Evolutionary conservation across 345 rosid genomes (phyloP).

Genomic region (Lepidium aucheri): DNA sequence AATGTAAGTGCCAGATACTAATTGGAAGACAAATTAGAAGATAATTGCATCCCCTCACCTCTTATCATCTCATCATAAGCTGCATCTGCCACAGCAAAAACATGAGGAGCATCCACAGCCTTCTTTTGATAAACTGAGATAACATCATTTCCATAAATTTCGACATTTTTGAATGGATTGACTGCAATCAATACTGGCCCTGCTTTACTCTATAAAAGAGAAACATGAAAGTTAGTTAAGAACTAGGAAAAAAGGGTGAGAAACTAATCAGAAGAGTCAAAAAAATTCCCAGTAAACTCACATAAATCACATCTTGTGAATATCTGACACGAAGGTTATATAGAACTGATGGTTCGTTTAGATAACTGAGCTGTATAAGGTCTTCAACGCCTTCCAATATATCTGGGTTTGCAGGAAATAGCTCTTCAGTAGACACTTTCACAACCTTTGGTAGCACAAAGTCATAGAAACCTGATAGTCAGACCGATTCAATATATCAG

Average conservation of each 20-base stretch:
- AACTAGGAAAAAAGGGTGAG: neutral
- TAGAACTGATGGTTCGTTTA: constrained; percentile 93
- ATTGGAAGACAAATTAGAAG: neutral
- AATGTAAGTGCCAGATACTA: constrained; percentile 9
- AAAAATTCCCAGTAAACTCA: constrained; percentile 33
- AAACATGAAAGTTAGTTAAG: constrained; percentile 12
- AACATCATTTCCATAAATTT: constrained; percentile 54
- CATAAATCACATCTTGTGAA: constrained; percentile 74
- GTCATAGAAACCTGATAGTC: neutral
- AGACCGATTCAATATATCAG: constrained; percentile 7
- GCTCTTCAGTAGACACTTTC: constrained; percentile 58
- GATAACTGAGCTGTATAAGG: constrained; percentile 85
- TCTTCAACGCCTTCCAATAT: constrained; percentile 81
- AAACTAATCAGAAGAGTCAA: neutral
- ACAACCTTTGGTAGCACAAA: constrained; percentile 48
- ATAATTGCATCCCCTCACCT: constrained; percentile 39
- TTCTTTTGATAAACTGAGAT: constrained; percentile 56
- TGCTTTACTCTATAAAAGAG: constrained; percentile 65
- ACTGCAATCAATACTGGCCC: constrained; percentile 85
- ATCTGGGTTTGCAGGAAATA: constrained; percentile 93
- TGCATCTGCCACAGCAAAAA: constrained; percentile 67
- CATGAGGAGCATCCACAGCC: constrained; percentile 61
- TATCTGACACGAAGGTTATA: constrained; percentile 78
- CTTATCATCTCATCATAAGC: constrained; percentile 93
- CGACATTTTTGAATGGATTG: constrained; percentile 75